phyloP scores from a whole-genome alignment of 2,329 filamentous ascomycete species.

The Colletotrichum karsti region DNA sequence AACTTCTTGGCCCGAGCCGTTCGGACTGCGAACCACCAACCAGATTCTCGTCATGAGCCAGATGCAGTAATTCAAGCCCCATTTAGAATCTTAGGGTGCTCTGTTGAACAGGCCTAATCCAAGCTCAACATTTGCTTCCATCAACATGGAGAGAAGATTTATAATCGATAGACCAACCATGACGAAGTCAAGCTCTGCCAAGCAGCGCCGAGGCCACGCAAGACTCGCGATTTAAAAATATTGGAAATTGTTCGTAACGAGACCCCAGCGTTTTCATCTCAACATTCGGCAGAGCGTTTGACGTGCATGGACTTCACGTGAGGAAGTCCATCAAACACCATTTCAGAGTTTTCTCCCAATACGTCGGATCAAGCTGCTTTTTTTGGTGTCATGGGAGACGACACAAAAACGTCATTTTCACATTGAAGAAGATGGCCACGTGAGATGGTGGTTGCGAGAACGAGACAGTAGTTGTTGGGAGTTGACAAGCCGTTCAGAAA shows the following conservation, averaged over 20 bases:
- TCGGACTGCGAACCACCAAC: neutral
- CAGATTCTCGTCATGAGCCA: neutral
- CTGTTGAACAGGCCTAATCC: neutral
- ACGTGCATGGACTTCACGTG: neutral
- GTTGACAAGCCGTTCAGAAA: neutral
- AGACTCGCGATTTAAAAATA: neutral
- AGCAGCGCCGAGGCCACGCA: slow-evolving; percentile 8
- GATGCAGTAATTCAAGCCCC: neutral
- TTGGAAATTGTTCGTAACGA: neutral
- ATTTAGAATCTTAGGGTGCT: neutral
- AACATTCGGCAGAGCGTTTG: neutral
- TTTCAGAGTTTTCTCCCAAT: neutral
- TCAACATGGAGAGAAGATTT: neutral
- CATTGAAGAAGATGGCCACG: neutral
- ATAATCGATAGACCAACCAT: neutral
- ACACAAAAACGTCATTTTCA: neutral
- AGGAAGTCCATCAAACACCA: neutral
- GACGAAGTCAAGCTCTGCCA: neutral
- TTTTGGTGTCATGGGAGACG: neutral
- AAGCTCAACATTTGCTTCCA: neutral
- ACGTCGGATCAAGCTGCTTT: neutral
- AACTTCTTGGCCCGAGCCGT: neutral
- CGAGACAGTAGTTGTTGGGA: neutral
- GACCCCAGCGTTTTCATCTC: neutral
- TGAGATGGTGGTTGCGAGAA: neutral